phyloP scores from a whole-genome alignment of 78 protist species.

The Anaeramoeba flamelloides region DNA sequence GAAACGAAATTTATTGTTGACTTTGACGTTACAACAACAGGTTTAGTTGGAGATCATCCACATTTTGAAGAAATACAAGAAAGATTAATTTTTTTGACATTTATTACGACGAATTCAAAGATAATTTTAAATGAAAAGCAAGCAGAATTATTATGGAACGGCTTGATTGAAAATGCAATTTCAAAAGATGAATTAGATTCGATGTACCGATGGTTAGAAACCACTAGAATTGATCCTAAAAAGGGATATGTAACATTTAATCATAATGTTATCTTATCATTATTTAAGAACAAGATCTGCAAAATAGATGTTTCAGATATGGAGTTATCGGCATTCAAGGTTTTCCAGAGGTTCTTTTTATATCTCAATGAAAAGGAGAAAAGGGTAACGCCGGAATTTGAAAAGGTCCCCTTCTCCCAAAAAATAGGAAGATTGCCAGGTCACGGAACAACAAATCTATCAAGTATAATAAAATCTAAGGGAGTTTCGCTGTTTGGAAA shows the following conservation, averaged over 20 bases:
- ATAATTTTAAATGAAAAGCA: neutral
- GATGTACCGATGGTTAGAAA: neutral
- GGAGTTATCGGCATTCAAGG: neutral
- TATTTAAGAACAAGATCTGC: neutral
- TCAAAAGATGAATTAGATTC: neutral
- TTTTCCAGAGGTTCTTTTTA: neutral
- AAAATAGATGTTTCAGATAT: neutral
- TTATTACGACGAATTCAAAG: neutral
- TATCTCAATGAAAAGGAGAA: neutral
- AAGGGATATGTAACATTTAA: neutral
- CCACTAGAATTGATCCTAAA: neutral
- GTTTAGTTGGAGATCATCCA: neutral
- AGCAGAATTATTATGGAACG: neutral
- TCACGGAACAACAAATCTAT: no score
- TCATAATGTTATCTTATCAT: neutral
- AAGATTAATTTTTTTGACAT: neutral
- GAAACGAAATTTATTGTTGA: no score
- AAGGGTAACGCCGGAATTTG: neutral
- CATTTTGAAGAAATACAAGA: neutral
- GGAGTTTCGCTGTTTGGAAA: no score
- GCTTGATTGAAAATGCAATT: neutral
- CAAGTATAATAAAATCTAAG: no score
- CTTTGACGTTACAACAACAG: neutral
- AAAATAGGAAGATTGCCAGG: no score
- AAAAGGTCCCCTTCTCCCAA: no score